These are phyloP conservation scores for Fusarium bulbicola DNA, from an alignment of 2,329 filamentous ascomycete species.

Conservation along the genomic window DNA sequence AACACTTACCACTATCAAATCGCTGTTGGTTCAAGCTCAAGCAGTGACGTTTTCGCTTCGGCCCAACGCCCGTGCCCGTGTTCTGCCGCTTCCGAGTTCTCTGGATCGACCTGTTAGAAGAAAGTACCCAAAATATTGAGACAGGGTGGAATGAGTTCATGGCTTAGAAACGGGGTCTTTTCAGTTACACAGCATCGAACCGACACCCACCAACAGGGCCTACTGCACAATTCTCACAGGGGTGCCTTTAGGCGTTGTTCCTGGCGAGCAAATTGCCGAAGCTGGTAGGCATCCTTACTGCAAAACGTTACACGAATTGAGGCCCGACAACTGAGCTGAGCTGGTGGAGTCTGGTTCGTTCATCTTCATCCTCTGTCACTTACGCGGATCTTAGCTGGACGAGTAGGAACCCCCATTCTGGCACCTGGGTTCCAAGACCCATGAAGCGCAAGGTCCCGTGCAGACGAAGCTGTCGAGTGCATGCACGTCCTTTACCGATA, in stretches of 20 bases:
- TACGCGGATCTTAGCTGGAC: constrained; percentile 21
- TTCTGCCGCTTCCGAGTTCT: constrained; percentile 13
- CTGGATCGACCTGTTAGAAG: constrained; percentile 26
- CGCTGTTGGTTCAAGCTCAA: constrained; percentile 24
- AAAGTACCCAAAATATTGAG: neutral
- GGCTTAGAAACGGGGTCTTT: constrained; percentile 4
- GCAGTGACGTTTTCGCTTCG: constrained; percentile 23
- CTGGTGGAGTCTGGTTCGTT: constrained; percentile 3
- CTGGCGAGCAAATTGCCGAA: constrained; percentile 2
- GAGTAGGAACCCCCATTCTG: constrained; percentile 20
- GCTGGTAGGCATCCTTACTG: neutral
- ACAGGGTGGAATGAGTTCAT: neutral
- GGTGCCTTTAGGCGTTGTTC: constrained; percentile 4
- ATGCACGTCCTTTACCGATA: neutral
- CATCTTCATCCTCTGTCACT: constrained; percentile 13
- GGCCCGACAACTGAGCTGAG: neutral
- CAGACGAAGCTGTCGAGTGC: constrained; percentile 11
- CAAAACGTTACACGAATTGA: neutral
- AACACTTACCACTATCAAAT: neutral
- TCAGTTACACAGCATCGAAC: constrained; percentile 25
- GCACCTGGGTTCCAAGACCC: constrained; percentile 12
- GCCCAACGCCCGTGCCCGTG: constrained; percentile 7
- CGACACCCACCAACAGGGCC: constrained; percentile 11
- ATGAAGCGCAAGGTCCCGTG: constrained; percentile 6
- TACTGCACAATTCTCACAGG: constrained; percentile 15